These are phyloP conservation scores for Penicillium arizonense DNA, from an alignment of 495 filamentous ascomycete species.

Conservation along the genomic window DNA sequence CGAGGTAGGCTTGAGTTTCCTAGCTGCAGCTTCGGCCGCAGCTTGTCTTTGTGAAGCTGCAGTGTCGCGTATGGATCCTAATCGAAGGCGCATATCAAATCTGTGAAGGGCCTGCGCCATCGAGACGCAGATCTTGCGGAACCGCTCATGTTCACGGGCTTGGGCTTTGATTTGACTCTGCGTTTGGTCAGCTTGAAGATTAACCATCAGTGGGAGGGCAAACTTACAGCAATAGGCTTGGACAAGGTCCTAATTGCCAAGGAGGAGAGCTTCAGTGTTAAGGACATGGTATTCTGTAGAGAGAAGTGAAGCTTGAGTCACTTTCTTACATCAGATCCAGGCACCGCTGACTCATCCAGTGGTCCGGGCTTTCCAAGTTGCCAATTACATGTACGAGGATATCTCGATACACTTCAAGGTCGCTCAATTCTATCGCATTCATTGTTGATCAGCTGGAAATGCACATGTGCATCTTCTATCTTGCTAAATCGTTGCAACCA, in stretches of 20 bases:
- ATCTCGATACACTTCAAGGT: too few species aligned
- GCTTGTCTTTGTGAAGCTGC: slow-evolving; percentile 57
- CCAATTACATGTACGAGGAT: too few species aligned
- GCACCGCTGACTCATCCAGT: neutral
- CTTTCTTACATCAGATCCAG: neutral
- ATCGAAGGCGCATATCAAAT: slow-evolving; percentile 87
- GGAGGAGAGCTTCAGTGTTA: slow-evolving; percentile 69
- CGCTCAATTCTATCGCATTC: too few species aligned
- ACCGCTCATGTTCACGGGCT: slow-evolving; percentile 90
- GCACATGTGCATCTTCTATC: too few species aligned
- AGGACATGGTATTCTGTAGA: slow-evolving; percentile 32
- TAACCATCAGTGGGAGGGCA: slow-evolving; percentile 10
- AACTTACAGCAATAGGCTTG: slow-evolving; percentile 68
- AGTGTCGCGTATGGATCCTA: slow-evolving; percentile 79
- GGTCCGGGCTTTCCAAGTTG: too few species aligned
- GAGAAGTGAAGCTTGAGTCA: slow-evolving; percentile 4
- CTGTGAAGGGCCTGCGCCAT: slow-evolving; percentile 88
- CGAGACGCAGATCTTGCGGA: slow-evolving; percentile 67
- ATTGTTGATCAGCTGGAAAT: too few species aligned
- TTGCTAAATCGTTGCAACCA: too few species aligned
- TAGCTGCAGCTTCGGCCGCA: slow-evolving; percentile 45
- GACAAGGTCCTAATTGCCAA: slow-evolving; percentile 67
- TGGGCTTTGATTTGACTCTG: slow-evolving; percentile 93
- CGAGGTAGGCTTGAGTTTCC: slow-evolving; percentile 62
- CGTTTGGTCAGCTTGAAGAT: slow-evolving; percentile 39